Conservation (phyloP, 352 stramenopile species). For the Salisapilia sapeloensis region DNA sequence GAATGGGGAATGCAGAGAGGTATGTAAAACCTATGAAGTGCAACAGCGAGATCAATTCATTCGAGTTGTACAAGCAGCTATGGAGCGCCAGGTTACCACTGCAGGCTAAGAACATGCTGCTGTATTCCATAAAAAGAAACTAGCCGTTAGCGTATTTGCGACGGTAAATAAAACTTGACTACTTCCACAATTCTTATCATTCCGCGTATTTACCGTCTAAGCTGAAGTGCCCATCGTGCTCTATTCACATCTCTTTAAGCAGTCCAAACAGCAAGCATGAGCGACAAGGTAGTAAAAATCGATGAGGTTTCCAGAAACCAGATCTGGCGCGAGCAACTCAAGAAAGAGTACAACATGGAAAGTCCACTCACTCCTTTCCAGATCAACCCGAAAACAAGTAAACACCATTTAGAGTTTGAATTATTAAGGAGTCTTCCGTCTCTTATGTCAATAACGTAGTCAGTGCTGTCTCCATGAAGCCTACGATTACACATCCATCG, state of each 20-base stretch:
- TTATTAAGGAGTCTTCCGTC: not conserved
- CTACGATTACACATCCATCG: constrained; percentile 48
- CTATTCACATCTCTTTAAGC: too few relatives aligned
- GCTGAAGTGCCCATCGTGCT: too few relatives aligned
- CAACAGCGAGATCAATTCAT: constrained; percentile 80
- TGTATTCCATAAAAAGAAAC: not conserved
- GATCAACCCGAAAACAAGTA: constrained; percentile 70
- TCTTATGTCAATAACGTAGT: constrained; percentile 16
- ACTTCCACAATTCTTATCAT: too few relatives aligned
- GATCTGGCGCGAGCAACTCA: constrained; percentile 80
- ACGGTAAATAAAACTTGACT: too few relatives aligned
- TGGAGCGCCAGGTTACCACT: constrained; percentile 37
- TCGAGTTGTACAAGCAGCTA: constrained; percentile 59
- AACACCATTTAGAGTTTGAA: constrained; percentile 1
- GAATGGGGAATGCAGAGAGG: constrained; percentile 21
- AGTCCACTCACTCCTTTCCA: constrained; percentile 61
- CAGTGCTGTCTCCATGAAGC: constrained; percentile 57
- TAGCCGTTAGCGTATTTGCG: too few relatives aligned
- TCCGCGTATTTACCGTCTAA: too few relatives aligned
- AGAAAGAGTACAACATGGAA: constrained; percentile 68
- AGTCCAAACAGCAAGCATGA: too few relatives aligned
- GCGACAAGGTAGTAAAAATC: too few relatives aligned
- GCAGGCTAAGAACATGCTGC: too few relatives aligned
- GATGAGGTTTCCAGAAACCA: constrained; percentile 75
- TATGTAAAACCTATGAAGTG: constrained; percentile 67